Evolutionary conservation across 176 grass and related monocot genomes (phyloP), one percentile per base, ranked within the genome.

Genomic region (Alopecurus myosuroides): DNA sequence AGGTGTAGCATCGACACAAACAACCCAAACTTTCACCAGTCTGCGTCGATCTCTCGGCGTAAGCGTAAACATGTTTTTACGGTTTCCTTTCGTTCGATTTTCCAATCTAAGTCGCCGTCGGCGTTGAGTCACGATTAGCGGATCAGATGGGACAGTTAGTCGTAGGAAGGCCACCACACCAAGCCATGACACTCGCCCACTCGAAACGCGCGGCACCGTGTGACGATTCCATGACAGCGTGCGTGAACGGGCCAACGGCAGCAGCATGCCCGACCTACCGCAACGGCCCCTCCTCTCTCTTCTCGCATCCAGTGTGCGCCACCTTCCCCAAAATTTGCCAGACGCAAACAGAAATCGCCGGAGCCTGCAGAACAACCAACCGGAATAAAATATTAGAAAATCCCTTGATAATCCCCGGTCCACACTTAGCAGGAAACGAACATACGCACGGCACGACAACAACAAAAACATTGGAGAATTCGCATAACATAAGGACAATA

Each of bases 241-340:
- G 65, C 60, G 55, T 73, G 35, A 66, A 66, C 37, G 65, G 36
- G 45, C 84, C 84, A 80, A 79, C 10, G 72, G 62, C 75, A 36
- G 74, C 15, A 73, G 64, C 71, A 33, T 44, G 74, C 60, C 71
- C 62, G 89, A 90, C 68, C 85, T 20, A 90, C 89, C 85, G 52
- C 71, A 84, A 73, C 82, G 79, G 31, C 1, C 42, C 6, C 26
- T 19, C 3, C 4, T 36, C 52, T 45, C 3, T 33, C 31, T 13
- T 33, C 36, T 81, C 70, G 36, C 88, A 61, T 70, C 49, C 17
- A 28, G 40, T 42, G 37, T 56, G 44, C 76, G 9, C 46, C 61
- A 82, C 15, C 37, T 61, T 9, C 70, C 81, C 52, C 23, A 13
- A 69, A 57, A 44, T 66, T 68, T 26, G 70, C 40, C 48, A 51